Base-by-base conservation (phyloP, 2,329 filamentous ascomycete species). In the Chrysoporthe austroafricana region DNA sequence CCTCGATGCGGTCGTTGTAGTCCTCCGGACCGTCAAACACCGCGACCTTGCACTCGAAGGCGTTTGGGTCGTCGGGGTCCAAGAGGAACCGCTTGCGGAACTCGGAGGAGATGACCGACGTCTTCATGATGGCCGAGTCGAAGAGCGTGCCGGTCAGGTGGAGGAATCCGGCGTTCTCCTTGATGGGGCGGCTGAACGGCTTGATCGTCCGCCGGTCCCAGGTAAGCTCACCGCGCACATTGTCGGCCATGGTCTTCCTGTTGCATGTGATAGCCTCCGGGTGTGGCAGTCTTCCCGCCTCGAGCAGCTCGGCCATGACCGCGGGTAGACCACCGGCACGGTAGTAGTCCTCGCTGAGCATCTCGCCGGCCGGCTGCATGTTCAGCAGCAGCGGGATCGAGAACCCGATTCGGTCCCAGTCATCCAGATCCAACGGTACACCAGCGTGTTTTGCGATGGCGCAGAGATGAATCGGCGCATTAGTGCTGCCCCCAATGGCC, bases 401-500 rank as follows among this genome's bases (percentile, higher is more conserved):
- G 70, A 81, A 84, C 3, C 85, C 85, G 18, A 86, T 73, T 0
- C 71, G 73, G 72, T 87, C 84, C 84, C 84, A 87, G 72, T 87
- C 84, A 69, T 87, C 81, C 43, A 86, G 73, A 14, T 81, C 77
- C 0, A 87, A 74, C 0, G 79, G 74, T 1, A 87, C 81, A 1
- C 84, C 84, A 13, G 85, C 80, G 64, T 87, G 85, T 68, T 82
- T 83, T 2, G 85, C 85, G 32, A 87, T 80, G 11, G 85, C 85
- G 50, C 82, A 83, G 60, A 87, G 75, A 72, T 87, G 85, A 61
- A 87, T 86, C 0, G 84, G 84, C 0, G 85, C 84, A 69, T 87
- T 87, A 4, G 85, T 86, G 70, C 82, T 85, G 16, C 85, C 85
- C 36, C 85, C 85, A 64, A 87, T 85, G 26, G 85, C 84, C 1